Evolutionary conservation across 2,329 filamentous ascomycete species (phyloP).

Genomic region (Neopestalotiopsis sp.): DNA sequence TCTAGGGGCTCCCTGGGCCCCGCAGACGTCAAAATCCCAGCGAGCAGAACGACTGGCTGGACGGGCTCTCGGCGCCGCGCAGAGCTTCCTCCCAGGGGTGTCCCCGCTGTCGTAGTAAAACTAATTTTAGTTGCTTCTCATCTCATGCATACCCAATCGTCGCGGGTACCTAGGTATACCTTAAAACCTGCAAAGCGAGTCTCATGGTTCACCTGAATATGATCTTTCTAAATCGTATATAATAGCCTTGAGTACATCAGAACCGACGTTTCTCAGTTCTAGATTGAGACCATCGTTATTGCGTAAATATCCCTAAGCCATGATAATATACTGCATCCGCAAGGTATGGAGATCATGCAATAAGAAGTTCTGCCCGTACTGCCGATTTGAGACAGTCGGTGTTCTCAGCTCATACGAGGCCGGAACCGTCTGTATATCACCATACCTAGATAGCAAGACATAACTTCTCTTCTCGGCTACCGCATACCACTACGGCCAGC

Average conservation of each 20-base stretch:
- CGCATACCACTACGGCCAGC: background rate
- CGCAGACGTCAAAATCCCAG: slow-evolving; percentile 8
- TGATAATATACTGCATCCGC: background rate
- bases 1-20: background rate
- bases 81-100: background rate
- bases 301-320: too few relatives aligned
- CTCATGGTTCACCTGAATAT: background rate
- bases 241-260: too few relatives aligned
- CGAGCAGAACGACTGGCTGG: background rate
- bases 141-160: too few relatives aligned
- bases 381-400: background rate
- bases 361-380: background rate
- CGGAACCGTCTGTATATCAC: background rate
- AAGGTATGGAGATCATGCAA: background rate
- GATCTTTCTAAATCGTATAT: too few relatives aligned
- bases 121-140: background rate
- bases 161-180: background rate
- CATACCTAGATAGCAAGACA: background rate
- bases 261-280: too few relatives aligned
- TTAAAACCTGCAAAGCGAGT: background rate
- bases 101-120: background rate
- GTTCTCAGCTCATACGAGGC: background rate
- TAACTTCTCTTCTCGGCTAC: background rate
- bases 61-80: background rate
- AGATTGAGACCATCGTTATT: too few relatives aligned